Evolutionary conservation across 2,329 filamentous ascomycete genomes (phyloP).

Genomic region (Colletotrichum orbiculare): DNA sequence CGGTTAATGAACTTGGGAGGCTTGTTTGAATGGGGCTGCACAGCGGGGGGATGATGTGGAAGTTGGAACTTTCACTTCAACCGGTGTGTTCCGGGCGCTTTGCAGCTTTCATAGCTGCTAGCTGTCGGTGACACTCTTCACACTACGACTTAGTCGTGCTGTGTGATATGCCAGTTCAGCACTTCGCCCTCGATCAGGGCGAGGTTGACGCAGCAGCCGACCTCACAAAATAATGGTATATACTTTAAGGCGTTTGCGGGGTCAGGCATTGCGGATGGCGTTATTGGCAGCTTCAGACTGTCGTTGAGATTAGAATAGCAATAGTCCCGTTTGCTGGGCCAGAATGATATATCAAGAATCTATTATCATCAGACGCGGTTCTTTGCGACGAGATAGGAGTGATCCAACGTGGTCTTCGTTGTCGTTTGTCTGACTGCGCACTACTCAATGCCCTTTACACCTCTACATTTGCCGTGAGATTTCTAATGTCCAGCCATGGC

Average conservation of each 20-base stretch:
- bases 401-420: too few species aligned
- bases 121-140: neutral
- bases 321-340: neutral
- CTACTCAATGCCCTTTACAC: too few species aligned
- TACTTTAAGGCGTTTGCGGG: slow-evolving; percentile 33
- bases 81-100: too few species aligned
- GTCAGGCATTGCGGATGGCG: slow-evolving; percentile 31
- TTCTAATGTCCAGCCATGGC: too few species aligned
- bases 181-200: neutral
- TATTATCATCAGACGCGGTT: neutral
- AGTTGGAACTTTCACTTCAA: slow-evolving; percentile 17
- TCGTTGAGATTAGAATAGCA: slow-evolving; percentile 19
- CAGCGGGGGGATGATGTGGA: neutral
- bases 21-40: slow-evolving; percentile 1
- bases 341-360: slow-evolving; percentile 9
- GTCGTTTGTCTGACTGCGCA: too few species aligned
- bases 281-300: slow-evolving; percentile 26
- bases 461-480: neutral
- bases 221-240: slow-evolving; percentile 25
- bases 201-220: slow-evolving; percentile 10
- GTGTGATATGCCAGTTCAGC: neutral
- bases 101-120: too few species aligned
- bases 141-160: neutral
- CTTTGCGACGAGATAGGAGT: too few species aligned
- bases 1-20: slow-evolving; percentile 22